Conservation (phyloP, 2,329 filamentous ascomycete species). For the Xylariaceae sp. region DNA sequence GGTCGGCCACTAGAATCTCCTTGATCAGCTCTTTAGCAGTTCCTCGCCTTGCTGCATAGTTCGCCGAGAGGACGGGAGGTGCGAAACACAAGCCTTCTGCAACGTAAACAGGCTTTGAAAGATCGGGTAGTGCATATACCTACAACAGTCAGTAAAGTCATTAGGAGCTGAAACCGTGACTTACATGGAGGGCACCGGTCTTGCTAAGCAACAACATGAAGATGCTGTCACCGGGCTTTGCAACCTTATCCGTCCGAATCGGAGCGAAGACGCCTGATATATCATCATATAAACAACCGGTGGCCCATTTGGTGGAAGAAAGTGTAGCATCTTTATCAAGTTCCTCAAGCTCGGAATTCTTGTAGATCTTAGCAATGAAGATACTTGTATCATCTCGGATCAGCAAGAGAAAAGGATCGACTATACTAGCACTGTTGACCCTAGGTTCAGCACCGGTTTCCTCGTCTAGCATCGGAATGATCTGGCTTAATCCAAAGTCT, state of each 20-base stretch:
- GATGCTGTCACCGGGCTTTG: conserved; percentile 52
- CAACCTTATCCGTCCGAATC: conserved; percentile 42
- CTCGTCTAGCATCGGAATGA: conserved; percentile 90
- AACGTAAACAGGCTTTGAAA: conserved; percentile 71
- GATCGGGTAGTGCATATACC: conserved; percentile 76
- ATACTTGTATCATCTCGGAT: conserved; percentile 82
- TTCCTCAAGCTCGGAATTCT: conserved; percentile 83
- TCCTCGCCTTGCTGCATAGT: conserved; percentile 70
- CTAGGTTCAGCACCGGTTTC: conserved; percentile 80
- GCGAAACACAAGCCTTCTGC: conserved; percentile 78
- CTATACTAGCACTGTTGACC: conserved; percentile 79
- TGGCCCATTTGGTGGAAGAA: conserved; percentile 71
- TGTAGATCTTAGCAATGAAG: conserved; percentile 77
- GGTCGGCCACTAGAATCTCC: conserved; percentile 81
- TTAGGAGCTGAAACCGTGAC: conserved; percentile 35
- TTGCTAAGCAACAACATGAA: conserved; percentile 78
- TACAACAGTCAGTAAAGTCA: conserved; percentile 41
- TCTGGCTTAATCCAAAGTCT: conserved; percentile 88
- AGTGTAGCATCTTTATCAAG: conserved; percentile 64
- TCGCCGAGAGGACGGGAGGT: conserved; percentile 73
- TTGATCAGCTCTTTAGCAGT: conserved; percentile 72
- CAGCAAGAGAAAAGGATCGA: conserved; percentile 82
- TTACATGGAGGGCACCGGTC: conserved; percentile 74
- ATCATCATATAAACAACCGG: conserved; percentile 83
- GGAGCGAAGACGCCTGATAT: conserved; percentile 57